These are phyloP conservation scores for Ceratocystis lukuohia DNA, from an alignment of 2,329 filamentous ascomycete genomes.

Conservation along the genomic window DNA sequence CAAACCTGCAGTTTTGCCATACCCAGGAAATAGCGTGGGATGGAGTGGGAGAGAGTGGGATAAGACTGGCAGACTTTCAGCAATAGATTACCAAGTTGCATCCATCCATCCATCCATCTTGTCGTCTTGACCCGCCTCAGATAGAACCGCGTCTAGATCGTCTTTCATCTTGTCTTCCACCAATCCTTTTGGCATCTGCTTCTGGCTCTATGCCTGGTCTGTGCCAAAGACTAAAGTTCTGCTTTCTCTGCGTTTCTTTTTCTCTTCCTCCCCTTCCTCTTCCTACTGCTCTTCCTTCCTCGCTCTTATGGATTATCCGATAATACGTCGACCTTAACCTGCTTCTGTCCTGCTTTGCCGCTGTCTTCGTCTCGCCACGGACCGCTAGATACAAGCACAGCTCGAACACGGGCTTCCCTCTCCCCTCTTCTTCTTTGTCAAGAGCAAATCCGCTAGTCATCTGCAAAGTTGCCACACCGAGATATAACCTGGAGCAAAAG, in stretches of 20 bases:
- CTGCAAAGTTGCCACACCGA: constrained; percentile 7
- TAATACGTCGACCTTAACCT: not conserved
- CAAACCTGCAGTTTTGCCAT: not conserved
- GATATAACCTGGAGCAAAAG: not conserved
- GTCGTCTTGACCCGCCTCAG: not conserved
- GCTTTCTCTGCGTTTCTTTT: not conserved
- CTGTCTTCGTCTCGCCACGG: not conserved
- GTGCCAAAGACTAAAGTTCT: not conserved
- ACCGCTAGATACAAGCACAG: not conserved
- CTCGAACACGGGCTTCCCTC: too few species aligned
- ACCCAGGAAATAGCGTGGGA: too few species aligned
- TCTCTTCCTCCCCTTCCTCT: not conserved
- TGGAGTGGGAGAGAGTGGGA: too few species aligned
- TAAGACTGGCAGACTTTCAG: too few species aligned
- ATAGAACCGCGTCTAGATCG: not conserved
- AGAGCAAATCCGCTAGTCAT: not conserved
- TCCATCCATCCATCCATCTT: not conserved
- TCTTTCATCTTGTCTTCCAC: not conserved
- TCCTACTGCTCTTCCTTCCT: not conserved
- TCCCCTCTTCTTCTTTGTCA: not conserved
- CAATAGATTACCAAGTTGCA: too few species aligned
- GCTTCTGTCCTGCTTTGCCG: not conserved
- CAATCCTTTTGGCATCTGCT: not conserved
- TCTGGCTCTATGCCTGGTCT: not conserved
- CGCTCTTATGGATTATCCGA: not conserved